phyloP scores from a whole-genome alignment of 257 asterid species.

The Solanum acaule region DNA sequence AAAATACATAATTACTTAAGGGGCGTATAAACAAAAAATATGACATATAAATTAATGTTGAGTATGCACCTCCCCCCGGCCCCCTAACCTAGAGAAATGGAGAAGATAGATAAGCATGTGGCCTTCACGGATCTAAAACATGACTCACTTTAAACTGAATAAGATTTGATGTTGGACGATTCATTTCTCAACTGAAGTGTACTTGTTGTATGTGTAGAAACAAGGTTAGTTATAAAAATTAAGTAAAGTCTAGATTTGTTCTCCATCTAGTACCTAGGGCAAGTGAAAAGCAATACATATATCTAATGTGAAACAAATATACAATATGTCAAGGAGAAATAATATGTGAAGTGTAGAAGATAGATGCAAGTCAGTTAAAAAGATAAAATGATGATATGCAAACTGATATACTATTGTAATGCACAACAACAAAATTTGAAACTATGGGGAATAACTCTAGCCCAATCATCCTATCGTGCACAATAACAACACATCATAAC shows the following conservation, averaged over 20 bases:
- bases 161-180: no score
- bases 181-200: background rate
- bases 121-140: background rate
- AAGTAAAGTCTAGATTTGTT: background rate
- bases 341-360: no score
- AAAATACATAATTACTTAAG: background rate
- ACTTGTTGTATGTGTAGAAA: background rate
- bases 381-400: background rate
- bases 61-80: fast-evolving
- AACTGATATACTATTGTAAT: background rate
- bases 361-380: background rate
- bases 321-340: no score
- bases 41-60: no score
- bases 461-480: no score
- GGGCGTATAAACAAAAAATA: no score
- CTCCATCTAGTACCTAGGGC: background rate
- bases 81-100: no score
- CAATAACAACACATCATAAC: background rate
- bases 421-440: no score
- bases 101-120: background rate
- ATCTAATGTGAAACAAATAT: no score
- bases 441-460: no score
- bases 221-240: no score
- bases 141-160: no score
- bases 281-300: background rate